Evolutionary conservation across 352 stramenopile species (phyloP).

Genomic region (Pythium folliculosum): DNA sequence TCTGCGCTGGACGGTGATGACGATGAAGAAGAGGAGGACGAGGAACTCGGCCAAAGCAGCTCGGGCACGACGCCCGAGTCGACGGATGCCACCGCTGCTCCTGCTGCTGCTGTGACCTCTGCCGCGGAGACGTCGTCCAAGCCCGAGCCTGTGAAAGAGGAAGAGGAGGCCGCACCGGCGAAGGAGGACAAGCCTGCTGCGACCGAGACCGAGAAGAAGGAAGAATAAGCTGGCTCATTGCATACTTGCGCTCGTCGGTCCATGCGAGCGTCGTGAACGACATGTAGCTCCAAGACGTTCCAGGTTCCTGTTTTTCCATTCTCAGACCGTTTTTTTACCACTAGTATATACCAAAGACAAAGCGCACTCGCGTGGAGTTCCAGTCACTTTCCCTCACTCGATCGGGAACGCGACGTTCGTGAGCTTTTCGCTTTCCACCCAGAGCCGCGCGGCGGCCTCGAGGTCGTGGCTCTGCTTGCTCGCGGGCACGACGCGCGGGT

Average conservation of each 20-base stretch:
- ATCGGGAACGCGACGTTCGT: slow-evolving; percentile 20
- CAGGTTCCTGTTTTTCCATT: not conserved
- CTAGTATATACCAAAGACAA: not conserved
- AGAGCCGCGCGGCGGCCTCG: slow-evolving; percentile 12
- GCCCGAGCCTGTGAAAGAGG: not conserved
- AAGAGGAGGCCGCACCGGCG: not conserved
- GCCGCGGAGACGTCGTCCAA: not conserved
- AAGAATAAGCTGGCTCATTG: not conserved
- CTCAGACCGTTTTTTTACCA: not conserved
- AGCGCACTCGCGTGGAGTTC: too few relatives aligned
- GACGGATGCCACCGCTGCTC: slow-evolving; percentile 1
- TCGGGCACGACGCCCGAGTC: slow-evolving; percentile 10
- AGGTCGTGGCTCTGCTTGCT: slow-evolving; percentile 47
- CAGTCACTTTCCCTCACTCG: not conserved
- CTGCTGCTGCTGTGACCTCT: not conserved
- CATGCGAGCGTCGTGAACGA: not conserved
- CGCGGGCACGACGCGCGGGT: slow-evolving; percentile 48
- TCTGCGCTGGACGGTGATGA: not conserved
- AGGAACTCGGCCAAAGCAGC: slow-evolving; percentile 18
- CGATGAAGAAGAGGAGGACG: slow-evolving; percentile 26
- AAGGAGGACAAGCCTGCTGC: not conserved
- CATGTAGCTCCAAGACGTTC: not conserved
- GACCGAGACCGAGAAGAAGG: slow-evolving; percentile 1
- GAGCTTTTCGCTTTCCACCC: slow-evolving; percentile 23
- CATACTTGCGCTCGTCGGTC: too few relatives aligned